These are phyloP conservation scores for Oryza officinalis DNA, from an alignment of 176 grass and related monocot genomes.

Conservation along the genomic window DNA sequence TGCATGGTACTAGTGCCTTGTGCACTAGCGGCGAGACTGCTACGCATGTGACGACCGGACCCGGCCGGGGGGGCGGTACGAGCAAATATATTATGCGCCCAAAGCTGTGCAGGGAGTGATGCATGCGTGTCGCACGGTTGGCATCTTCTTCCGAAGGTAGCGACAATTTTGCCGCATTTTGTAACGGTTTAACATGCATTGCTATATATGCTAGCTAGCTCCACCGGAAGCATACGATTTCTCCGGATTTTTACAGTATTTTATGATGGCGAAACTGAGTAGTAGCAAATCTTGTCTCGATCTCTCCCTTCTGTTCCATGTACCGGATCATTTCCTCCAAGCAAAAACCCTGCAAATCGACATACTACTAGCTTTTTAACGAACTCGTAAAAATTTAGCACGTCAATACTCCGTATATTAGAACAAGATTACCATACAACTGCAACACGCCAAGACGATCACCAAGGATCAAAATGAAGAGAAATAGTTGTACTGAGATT, in stretches of 20 bases:
- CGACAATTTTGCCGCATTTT: conserved; percentile 39
- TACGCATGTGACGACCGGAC: background rate
- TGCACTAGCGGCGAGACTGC: background rate
- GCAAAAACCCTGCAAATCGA: background rate
- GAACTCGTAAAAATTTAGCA: no score
- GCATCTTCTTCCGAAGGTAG: background rate
- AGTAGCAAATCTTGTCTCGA: background rate
- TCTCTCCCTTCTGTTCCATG: no score
- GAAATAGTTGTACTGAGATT: no score
- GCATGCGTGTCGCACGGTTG: conserved; percentile 25
- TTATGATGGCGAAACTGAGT: background rate
- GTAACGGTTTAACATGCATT: conserved; percentile 8
- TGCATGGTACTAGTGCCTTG: background rate
- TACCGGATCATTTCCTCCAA: background rate
- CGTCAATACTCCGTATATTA: no score
- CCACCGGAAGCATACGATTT: background rate
- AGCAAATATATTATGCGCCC: background rate
- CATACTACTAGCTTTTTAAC: background rate
- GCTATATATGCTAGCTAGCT: background rate
- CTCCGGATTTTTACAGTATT: background rate
- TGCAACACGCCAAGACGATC: no score
- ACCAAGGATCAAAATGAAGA: no score
- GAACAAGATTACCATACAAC: no score
- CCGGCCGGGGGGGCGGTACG: no score
- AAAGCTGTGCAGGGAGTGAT: background rate